Base-by-base conservation (phyloP, 306 rosid genomes). In the Pyrus bretschneideri region DNA sequence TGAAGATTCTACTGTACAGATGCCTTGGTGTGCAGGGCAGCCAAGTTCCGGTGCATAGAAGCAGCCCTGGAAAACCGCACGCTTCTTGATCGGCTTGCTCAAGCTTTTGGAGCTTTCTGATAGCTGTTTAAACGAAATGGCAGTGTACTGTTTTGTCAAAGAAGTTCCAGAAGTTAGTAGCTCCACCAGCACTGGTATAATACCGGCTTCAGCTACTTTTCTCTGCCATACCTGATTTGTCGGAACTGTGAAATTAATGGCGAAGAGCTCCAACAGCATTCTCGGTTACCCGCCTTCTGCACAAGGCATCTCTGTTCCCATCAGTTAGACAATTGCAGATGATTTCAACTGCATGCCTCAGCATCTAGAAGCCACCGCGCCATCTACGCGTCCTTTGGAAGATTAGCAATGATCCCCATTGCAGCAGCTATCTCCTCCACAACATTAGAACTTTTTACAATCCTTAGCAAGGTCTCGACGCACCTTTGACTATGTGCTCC, bases 201-300 rank as follows among this genome's bases (percentile, higher is more conserved):
- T 58, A 67, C 94, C 94, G n/a, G 87, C 81, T 81, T 82, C 83
- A 62, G 95, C 91, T 67, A 90, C 89, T 62, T 75, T 75, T 77
- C 52, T 83, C 80, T 90, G 92, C 84, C 90, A 90, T 68, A 81
- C 92, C 70, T 27, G 69, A 51, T 86, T 90, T 73, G 95, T 72
- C 25, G 89, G 72, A 69, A 86, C 89, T 6, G 90, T 90, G 76
- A 87, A 90, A 35, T 35, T 35, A 35, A 77, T 79, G 90, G 62
- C 84, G 67, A 27, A 87, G 85, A 40, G 95, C 89, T 82, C 79
- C 85, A 66, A 80, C 89, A 60, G 90, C 84, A 42, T 83, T 86
- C 77, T 86, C 94, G 52, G 68, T 70, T 54, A 84, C 83, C 33
- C 81, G 84, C 44, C 72, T 75, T 69, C 60, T 78, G 76, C 71